Base-by-base conservation (phyloP, 2,329 filamentous ascomycete species). In the Colletotrichum sp. region DNA sequence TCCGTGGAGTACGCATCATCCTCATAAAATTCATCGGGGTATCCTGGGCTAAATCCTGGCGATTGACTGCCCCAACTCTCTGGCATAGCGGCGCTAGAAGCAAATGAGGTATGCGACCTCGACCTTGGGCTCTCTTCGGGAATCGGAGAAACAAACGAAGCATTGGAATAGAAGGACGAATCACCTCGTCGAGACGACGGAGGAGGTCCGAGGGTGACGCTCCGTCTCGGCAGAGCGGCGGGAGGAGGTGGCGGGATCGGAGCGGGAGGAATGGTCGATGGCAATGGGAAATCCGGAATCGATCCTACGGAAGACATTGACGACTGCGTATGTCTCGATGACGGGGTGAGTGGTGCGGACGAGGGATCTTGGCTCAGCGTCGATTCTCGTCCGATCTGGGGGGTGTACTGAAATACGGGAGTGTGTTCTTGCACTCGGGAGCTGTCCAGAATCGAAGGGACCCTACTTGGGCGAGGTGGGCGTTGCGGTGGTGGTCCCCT, bases 91-190 rank as follows among this genome's bases (percentile, higher is more conserved):
- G 92, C 90, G 79, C 93, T 95, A 4, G 94, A 95, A 26, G 92
- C 94, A 80, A 91, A 93, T 0, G 94, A 95, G 32, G 88, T 88
- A 81, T 92, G 90, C 1, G 92, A 92, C 70, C 88, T 86, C 5
- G 89, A 86, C 28, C 89, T 87, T 0, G 90, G 88, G 77, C 89
- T 91, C 81, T 96, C 94, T 82, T 96, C 94, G 1, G 92, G 93
- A 69, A 96, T 96, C 0, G 94, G 94, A 1, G 94, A 94, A 30
- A 96, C 93, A 75, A 89, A 93, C 0, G 93, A 94, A 14, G 88
- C 85, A 78, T 89, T 90, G 4, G 93, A 94, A 79, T 94, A 93
- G 76, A 92, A 93, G 0, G 92, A 92, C 0, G 92, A 93, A 32
- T 88, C 89, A 2, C 91, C 92, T 78, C 92, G 86, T 79, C 92